Evolutionary conservation across 2,329 filamentous ascomycete species (phyloP), one percentile per base, ranked within the genome.

Genomic region (Mollisiaceae sp.): DNA sequence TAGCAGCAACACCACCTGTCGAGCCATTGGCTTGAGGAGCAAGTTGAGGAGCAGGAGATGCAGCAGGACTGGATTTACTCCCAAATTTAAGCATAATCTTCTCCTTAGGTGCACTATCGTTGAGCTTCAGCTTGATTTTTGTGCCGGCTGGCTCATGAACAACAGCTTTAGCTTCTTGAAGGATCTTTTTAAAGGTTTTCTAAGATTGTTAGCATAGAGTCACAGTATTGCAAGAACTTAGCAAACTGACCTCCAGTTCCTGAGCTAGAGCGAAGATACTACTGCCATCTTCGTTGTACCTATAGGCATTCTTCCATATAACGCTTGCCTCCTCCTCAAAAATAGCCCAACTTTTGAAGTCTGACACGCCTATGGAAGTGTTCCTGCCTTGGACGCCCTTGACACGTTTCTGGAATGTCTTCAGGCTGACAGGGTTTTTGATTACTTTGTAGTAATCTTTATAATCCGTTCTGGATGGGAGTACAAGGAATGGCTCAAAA

Each of bases 251-350:
- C 86, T 96, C 89, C 8, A 97, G 85, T 66, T 95, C 89, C 58
- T 89, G 86, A 0, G 93, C 92, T 67, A 95, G 82, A 24, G 86
- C 82, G 69, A 89, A 92, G 60, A 97, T 94, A 18, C 93, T 90
- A 74, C 94, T 97, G 4, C 90, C 91, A 75, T 97, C 93, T 77
- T 97, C 92, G 71, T 97, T 97, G 81, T 94, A 97, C 65, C 90
- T 90, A 73, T 89, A 91, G 0, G 93, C 93, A 77, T 97, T 97
- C 58, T 85, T 85, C 94, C 94, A 97, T 52, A 97, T 88, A 60
- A 92, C 84, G 72, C 89, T 91, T 14, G 92, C 84, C 73, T 91
- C 91, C 62, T 93, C 89, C 76, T 93, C 92, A 70, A 97, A 92
- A 0, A 88, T 85, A 64, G 88, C 85, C 94, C 94, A 97, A 59